Percentiles rank a stretch among this genome's conserved stretches.
These are phyloP conservation scores for Mediolabrus comicus DNA, from an alignment of 108 stramenopile genomes.

Conservation along the genomic window DNA sequence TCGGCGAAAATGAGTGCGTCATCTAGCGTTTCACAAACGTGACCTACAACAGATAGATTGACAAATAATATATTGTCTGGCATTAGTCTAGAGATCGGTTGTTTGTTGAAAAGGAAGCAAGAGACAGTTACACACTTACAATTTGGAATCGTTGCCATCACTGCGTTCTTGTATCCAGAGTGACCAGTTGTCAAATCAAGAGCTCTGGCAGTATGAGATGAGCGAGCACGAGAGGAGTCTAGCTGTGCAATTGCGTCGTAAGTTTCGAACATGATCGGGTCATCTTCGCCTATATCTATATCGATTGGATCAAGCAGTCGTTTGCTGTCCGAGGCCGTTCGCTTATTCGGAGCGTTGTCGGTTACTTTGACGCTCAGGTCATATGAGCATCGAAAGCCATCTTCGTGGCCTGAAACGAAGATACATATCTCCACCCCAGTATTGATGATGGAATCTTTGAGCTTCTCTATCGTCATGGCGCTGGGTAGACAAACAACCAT, in stretches of 20 bases:
- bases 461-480: conserved; percentile 66
- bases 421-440: conserved; percentile 45
- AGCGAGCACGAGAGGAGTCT: neutral
- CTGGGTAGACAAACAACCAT: neutral
- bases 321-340: neutral
- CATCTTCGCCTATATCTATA: neutral
- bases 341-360: neutral
- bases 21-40: conserved; percentile 55
- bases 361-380: conserved; percentile 41
- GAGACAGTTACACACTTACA: too few relatives aligned
- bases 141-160: conserved; percentile 13
- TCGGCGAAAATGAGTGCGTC: conserved; percentile 66
- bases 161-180: neutral
- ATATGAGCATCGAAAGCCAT: conserved; percentile 66
- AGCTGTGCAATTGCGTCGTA: neutral
- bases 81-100: too few relatives aligned
- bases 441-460: conserved; percentile 48
- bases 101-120: too few relatives aligned
- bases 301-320: conserved; percentile 11
- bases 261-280: neutral
- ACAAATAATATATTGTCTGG: too few relatives aligned
- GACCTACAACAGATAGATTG: too few relatives aligned
- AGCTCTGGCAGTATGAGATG: conserved; percentile 14
- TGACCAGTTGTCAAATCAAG: neutral
- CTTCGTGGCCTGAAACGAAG: conserved; percentile 58